Percentiles rank a stretch among this genome's conserved stretches.
phyloP scores from a whole-genome alignment of 192 early-diverging fungal genomes.

The Coemansia sp. region DNA sequence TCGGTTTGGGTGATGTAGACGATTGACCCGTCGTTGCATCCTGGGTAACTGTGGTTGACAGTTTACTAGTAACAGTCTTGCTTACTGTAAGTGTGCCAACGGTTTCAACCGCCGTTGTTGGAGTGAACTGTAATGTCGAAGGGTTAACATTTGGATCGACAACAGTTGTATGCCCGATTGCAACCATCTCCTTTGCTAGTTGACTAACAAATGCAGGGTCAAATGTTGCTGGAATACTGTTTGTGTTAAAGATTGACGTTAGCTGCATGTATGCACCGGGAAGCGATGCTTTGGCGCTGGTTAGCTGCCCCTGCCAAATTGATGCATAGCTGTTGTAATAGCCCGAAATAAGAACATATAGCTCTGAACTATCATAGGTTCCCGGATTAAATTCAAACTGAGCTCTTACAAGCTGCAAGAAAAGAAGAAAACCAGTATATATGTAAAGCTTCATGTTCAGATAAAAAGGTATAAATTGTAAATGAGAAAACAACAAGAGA shows the following conservation, averaged over 20 bases:
- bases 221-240: conserved; percentile 22
- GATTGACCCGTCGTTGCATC: not conserved
- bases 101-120: not conserved
- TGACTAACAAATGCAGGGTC: conserved; percentile 28
- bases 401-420: conserved; percentile 1
- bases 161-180: conserved; percentile 30
- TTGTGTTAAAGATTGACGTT: conserved; percentile 18
- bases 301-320: conserved; percentile 24
- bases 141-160: conserved; percentile 11
- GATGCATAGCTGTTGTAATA: conserved; percentile 27
- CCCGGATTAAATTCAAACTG: conserved; percentile 34
- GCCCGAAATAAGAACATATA: conserved; percentile 20
- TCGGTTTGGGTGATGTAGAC: not conserved
- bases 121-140: not conserved
- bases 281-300: conserved; percentile 20
- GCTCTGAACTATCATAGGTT: conserved; percentile 26
- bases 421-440: not conserved
- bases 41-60: too few relatives aligned
- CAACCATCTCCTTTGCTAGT: conserved; percentile 25
- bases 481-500: too few relatives aligned
- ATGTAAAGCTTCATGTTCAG: not conserved
- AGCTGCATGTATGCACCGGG: conserved; percentile 25
- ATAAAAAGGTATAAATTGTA: not conserved
- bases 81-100: not conserved
- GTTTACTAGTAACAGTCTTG: too few relatives aligned